Conservation (phyloP, 352 stramenopile genomes). For the Phytopythium montanum region DNA sequence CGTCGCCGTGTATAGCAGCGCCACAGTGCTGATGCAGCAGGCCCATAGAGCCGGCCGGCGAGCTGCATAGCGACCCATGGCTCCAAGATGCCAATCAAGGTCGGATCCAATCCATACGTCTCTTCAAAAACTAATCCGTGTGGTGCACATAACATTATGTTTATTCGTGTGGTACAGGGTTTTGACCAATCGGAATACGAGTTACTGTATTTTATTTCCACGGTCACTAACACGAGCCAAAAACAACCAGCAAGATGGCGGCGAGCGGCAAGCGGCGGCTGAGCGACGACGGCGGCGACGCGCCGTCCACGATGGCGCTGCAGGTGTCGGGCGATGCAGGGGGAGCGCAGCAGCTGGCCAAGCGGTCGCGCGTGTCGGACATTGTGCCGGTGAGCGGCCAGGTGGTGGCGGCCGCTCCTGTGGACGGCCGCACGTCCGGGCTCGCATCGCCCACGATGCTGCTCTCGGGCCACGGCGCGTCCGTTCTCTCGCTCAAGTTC, state of each 20-base stretch:
- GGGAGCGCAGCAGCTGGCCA: conserved; percentile 47
- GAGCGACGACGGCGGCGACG: conserved; percentile 5
- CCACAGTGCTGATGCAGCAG: too few species aligned
- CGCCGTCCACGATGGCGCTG: not conserved
- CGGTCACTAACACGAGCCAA: too few species aligned
- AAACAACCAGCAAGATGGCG: not conserved
- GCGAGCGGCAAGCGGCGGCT: conserved; percentile 17
- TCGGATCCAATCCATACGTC: too few species aligned
- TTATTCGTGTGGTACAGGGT: too few species aligned
- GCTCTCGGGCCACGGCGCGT: conserved; percentile 68
- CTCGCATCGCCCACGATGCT: conserved; percentile 75
- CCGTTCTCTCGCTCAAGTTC: conserved; percentile 81
- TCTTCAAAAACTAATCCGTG: too few species aligned
- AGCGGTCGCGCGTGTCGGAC: conserved; percentile 64
- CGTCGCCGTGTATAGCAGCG: not conserved
- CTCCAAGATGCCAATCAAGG: not conserved
- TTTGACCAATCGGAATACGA: too few species aligned
- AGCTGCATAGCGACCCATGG: not conserved
- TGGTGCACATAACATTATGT: too few species aligned
- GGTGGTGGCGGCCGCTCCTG: conserved; percentile 48
- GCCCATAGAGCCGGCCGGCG: too few species aligned
- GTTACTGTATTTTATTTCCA: too few species aligned
- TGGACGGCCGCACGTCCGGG: conserved; percentile 59
- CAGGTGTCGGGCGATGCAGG: conserved; percentile 8
- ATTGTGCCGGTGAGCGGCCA: conserved; percentile 67